Evolutionary conservation across 371 early-diverging fungal genomes (phyloP).

Genomic region (Apophysomyces trapeziformis): DNA sequence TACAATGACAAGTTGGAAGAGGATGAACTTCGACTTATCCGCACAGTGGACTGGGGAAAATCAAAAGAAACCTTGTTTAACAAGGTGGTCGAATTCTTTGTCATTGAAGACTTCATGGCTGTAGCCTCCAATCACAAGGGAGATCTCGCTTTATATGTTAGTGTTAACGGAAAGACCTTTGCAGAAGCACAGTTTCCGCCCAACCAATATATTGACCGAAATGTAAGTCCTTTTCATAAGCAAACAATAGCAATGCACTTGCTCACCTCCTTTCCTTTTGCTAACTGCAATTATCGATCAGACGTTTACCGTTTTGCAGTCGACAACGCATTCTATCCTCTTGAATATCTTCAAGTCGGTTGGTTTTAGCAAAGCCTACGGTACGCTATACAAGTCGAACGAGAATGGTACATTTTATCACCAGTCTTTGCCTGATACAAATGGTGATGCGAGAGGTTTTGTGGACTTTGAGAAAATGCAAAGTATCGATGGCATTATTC

Average conservation of each 20-base stretch:
- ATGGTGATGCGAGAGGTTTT: slow-evolving; percentile 69
- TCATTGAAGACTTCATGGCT: slow-evolving; percentile 73
- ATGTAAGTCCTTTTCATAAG: slow-evolving; percentile 27
- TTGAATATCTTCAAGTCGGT: slow-evolving; percentile 72
- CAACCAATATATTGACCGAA: slow-evolving; percentile 49
- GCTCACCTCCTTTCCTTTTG: not conserved
- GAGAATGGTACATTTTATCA: slow-evolving; percentile 80
- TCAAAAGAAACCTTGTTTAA: slow-evolving; percentile 46
- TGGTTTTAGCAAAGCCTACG: slow-evolving; percentile 65
- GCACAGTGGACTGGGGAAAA: slow-evolving; percentile 51
- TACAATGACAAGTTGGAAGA: slow-evolving; percentile 65
- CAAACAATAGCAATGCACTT: slow-evolving; percentile 22
- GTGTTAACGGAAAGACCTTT: slow-evolving; percentile 75
- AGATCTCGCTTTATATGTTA: slow-evolving; percentile 67
- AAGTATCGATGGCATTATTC: slow-evolving; percentile 81
- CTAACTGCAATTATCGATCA: slow-evolving; percentile 1
- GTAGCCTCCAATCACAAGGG: slow-evolving; percentile 62
- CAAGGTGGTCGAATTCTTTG: slow-evolving; percentile 63
- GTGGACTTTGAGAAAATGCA: slow-evolving; percentile 94
- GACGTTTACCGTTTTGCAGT: slow-evolving; percentile 79
- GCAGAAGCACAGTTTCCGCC: slow-evolving; percentile 83
- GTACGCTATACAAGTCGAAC: slow-evolving; percentile 84
- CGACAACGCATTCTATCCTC: slow-evolving; percentile 71
- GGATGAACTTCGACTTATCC: slow-evolving; percentile 56
- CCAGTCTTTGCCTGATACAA: slow-evolving; percentile 76